phyloP scores from a whole-genome alignment of 73 alveolate species.

The Paraurostyla sp. region DNA sequence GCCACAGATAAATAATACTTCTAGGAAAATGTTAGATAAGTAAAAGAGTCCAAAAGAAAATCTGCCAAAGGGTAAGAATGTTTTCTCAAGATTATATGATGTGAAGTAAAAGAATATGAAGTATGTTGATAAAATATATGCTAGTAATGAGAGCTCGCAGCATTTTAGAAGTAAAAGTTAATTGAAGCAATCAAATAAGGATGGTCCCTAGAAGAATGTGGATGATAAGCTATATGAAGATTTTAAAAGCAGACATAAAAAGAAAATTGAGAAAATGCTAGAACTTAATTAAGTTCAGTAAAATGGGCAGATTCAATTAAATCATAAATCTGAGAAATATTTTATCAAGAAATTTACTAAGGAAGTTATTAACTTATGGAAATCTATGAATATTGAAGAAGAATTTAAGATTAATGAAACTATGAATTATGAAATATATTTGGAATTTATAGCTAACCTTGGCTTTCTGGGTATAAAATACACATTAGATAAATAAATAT shows the following conservation, averaged over 20 bases:
- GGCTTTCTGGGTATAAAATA: conserved; percentile 42
- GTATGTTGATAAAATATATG: not conserved
- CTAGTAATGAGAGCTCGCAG: not conserved
- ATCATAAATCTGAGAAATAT: conserved; percentile 32
- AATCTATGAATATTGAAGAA: conserved; percentile 22
- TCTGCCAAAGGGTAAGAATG: not conserved
- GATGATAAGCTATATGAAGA: conserved; percentile 38
- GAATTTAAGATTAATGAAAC: conserved; percentile 34
- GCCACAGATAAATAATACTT: conserved; percentile 5
- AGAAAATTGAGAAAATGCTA: not conserved
- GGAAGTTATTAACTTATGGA: conserved; percentile 41
- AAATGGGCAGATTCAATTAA: not conserved
- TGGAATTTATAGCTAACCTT: conserved; percentile 24
- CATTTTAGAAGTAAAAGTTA: not conserved
- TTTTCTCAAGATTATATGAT: not conserved
- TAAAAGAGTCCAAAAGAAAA: not conserved
- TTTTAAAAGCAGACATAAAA: not conserved
- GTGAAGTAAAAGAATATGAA: not conserved
- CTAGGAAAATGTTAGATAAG: not conserved
- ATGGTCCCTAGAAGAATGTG: not conserved
- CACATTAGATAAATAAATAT: not conserved
- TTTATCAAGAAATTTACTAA: conserved; percentile 40
- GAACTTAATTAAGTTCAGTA: not conserved
- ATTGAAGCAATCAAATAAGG: not conserved
- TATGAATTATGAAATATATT: not conserved